These are phyloP conservation scores for Coriaria nepalensis DNA, from an alignment of 306 rosid genomes.

Conservation along the genomic window DNA sequence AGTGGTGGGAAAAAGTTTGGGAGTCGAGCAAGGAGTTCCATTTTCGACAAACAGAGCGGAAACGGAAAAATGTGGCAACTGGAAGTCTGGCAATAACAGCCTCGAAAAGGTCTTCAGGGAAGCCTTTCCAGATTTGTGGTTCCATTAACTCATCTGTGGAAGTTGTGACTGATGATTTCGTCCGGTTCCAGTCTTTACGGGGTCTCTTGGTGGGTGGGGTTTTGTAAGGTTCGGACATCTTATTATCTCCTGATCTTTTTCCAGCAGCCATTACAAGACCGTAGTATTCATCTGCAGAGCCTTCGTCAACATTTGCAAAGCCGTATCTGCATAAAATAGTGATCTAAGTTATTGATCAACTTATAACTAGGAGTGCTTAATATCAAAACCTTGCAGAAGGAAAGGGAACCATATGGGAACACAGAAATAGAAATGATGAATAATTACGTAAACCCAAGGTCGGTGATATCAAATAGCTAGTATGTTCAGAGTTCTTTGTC, in stretches of 20 bases:
- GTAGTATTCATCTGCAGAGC: slow-evolving; percentile 52
- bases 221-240: slow-evolving; percentile 46
- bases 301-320: slow-evolving; percentile 41
- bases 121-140: slow-evolving; percentile 62
- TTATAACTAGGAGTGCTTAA: background rate
- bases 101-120: slow-evolving; percentile 79
- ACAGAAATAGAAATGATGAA: too few relatives aligned
- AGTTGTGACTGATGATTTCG: slow-evolving; percentile 32
- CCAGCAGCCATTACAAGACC: slow-evolving; percentile 57
- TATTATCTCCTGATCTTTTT: slow-evolving; percentile 29
- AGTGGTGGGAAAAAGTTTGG: slow-evolving; percentile 55
- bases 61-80: slow-evolving; percentile 55
- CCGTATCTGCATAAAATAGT: slow-evolving; percentile 42
- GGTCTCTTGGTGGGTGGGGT: slow-evolving; percentile 50
- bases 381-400: background rate
- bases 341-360: slow-evolving; percentile 15
- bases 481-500: too few relatives aligned
- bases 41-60: slow-evolving; percentile 60
- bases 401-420: too few relatives aligned
- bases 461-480: too few relatives aligned
- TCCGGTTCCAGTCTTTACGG: slow-evolving; percentile 42
- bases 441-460: too few relatives aligned
- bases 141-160: slow-evolving; percentile 51
- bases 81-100: slow-evolving; percentile 85
- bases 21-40: slow-evolving; percentile 78